These are phyloP conservation scores for Aegilops bicornis DNA, from an alignment of 176 grass and related monocot species.

Conservation along the genomic window DNA sequence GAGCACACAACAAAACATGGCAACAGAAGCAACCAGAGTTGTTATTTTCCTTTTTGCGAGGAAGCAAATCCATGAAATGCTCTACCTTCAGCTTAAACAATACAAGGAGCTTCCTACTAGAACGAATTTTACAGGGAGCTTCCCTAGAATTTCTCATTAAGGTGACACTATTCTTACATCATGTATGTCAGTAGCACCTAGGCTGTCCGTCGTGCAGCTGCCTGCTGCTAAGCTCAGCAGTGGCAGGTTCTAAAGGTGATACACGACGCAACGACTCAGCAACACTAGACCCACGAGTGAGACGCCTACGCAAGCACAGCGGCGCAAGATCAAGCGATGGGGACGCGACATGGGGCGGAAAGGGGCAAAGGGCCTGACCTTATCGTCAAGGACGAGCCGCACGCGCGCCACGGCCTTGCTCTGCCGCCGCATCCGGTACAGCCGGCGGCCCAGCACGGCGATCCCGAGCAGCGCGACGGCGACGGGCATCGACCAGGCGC, in stretches of 20 bases:
- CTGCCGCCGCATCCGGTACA: conserved; percentile 62
- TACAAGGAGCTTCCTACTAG: background rate
- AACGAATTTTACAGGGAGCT: background rate
- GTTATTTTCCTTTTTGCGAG: background rate
- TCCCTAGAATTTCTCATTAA: background rate
- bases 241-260: background rate
- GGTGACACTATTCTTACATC: background rate
- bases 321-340: conserved; percentile 10
- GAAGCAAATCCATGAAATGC: background rate
- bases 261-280: background rate
- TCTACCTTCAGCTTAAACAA: conserved; percentile 10
- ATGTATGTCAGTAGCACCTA: background rate
- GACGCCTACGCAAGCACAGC: conserved; percentile 9
- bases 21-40: background rate
- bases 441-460: conserved; percentile 63
- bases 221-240: conserved; percentile 1
- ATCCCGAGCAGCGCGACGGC: conserved; percentile 71
- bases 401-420: conserved; percentile 59
- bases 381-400: conserved; percentile 70
- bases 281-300: conserved; percentile 19
- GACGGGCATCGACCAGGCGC: conserved; percentile 76
- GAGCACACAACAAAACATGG: background rate
- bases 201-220: background rate
- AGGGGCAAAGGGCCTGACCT: conserved; percentile 48
- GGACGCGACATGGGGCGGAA: background rate